Conservation (phyloP, 768 basidiomycete species). For the Goffeauzyma gilvescens region DNA sequence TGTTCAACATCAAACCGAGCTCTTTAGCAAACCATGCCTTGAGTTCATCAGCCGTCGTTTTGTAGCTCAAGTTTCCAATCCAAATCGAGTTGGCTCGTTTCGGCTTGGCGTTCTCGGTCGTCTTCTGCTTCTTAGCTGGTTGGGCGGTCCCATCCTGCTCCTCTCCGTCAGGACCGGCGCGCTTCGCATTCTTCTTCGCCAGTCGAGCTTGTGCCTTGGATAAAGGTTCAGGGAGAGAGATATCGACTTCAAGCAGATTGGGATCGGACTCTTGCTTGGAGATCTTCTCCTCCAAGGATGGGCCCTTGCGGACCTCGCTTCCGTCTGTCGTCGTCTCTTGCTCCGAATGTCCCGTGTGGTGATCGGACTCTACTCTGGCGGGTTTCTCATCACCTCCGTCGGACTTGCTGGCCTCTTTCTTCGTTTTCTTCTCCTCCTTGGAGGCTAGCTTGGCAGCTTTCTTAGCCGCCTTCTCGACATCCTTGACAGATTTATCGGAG, state of each 20-base stretch:
- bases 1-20: slow-evolving; percentile 9
- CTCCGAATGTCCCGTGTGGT: too few relatives aligned
- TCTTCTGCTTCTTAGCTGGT: slow-evolving; percentile 34
- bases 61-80: slow-evolving; percentile 87
- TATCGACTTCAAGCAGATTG: slow-evolving; percentile 25
- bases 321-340: too few relatives aligned
- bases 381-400: too few relatives aligned
- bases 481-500: too few relatives aligned
- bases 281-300: too few relatives aligned
- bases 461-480: too few relatives aligned
- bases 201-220: slow-evolving; percentile 28
- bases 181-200: slow-evolving; percentile 22
- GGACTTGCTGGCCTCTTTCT: too few relatives aligned
- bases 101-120: slow-evolving; percentile 28
- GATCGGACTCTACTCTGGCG: too few relatives aligned
- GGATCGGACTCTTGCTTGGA: too few relatives aligned
- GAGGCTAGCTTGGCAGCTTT: too few relatives aligned
- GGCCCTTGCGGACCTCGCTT: too few relatives aligned
- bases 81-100: slow-evolving; percentile 75
- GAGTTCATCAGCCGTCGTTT: slow-evolving; percentile 60
- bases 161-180: slow-evolving; percentile 9
- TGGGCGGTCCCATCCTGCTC: neutral
- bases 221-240: slow-evolving; percentile 20
- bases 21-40: slow-evolving; percentile 24
- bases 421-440: too few relatives aligned